Base-by-base conservation (phyloP, 1,284 basidiomycete genomes). In the Exobasidium cylindrosporum region DNA sequence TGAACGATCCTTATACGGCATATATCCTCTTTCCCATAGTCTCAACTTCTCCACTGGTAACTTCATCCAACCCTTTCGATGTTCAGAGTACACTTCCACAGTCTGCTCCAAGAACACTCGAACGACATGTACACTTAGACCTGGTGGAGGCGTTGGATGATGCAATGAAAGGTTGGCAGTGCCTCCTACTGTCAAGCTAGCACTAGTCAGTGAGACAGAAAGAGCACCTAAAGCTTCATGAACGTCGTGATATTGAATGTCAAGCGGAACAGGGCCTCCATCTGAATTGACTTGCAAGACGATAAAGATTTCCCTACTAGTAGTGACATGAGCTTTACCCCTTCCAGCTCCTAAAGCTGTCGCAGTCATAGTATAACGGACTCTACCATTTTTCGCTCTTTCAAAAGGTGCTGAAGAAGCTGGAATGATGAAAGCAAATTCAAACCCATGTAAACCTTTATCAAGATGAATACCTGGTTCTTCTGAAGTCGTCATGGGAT, bases 381-480 rank as follows among this genome's bases (percentile, higher is more conserved):
- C 69, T 11, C 75, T 69, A 11, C 75, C 77, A 49, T 79, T 68
- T 66, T 69, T 67, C 62, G 64, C 68, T 11, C 77, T 68, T 68
- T 78, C 75, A 43, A 73, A 78, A 10, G 77, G 73, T 11, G 77
- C 54, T 0, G 66, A 63, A 44, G 72, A 75, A 13, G 77, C 74
- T 1, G 77, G 76, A 26, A 78, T 67, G 62, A 79, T 74, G 61
- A 78, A 76, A 29, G 74, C 67, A 52, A 78, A 78, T 55, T 78
- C 75, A 55, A 79, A 78, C 50, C 75, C 76, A 40, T 77, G 74
- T 21, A 77, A 64, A 35, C 76, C 76, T 57, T 69, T 72, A 3
- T 69, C 67, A 32, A 77, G 72, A 43, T 68, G 70, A 4, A 78
- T 57, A 52, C 70, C 70, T 4, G 47, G 44, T 26, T 58, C 56